Base-by-base conservation (phyloP, 768 basidiomycete species). In the Cystoderma amianthinum region DNA sequence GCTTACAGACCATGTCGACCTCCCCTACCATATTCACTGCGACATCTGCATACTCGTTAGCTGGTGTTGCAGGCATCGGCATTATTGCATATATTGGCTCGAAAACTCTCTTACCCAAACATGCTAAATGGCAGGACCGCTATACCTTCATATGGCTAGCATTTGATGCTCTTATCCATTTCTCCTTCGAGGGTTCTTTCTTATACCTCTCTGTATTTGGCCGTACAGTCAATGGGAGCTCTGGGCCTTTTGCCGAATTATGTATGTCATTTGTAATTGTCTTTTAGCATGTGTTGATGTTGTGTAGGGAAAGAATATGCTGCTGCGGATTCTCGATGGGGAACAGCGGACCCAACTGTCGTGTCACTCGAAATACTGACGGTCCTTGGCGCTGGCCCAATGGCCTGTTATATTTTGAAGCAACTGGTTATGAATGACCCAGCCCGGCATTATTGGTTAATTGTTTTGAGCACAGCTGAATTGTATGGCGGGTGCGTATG, bases 301-400 rank as follows among this genome's bases (percentile, higher is more conserved):
- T 11, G 15, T 16, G 20, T 47, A 88, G 86, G 87, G 85, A 82
- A 69, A 48, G 87, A 90, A 56, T 90, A 92, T 53, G 79, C 84
- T 17, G 68, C 69, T 2, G 89, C 88, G 4, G 89, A 93, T 54
- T 72, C 75, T 41, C 78, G 89, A 32, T 93, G 90, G 90, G 89
- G 86, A 11, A 55, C 71, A 33, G 67, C 87, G 0, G 89, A 93
- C 53, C 75, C 85, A 1, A 84, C 82, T 1, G 71, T 91, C 39
- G 85, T 93, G 34, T 81, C 87, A 4, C 76, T 93, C 23, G 89
- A 93, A 57, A 58, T 91, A 42, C 67, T 93, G 46, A 93, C 89
- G 4, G 89, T 92, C 9, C 69, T 91, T 23, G 80, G 80, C 12
- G 84, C 75, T 13, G 89, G 80, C 0, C 83, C 87, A 0, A 54